Base-by-base conservation (phyloP, 805 yeast genomes). In the Brettanomyces naardenensis region DNA sequence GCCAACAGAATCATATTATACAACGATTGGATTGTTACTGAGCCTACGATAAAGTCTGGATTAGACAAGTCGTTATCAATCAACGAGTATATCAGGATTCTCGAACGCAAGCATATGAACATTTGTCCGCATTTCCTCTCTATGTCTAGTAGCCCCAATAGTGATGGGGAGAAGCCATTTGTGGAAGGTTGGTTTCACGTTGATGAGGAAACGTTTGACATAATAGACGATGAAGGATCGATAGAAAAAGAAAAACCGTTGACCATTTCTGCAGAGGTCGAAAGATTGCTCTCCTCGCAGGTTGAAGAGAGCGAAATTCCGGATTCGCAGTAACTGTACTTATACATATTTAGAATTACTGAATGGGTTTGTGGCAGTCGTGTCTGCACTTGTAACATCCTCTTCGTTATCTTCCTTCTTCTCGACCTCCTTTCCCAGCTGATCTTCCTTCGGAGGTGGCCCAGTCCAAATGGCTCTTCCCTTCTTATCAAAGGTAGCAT, bases 401-500 rank as follows among this genome's bases (percentile, higher is more conserved):
- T 33, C 30, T 4, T 28, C 37, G 7, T 19, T 19, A n/a, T 19
- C 17, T 20, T 41, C 39, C 9, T 32, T 33, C 17, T 32, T 26
- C 13, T 21, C 17, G 23, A 7, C 23, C 13, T 32, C 27, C 19
- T 20, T 26, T 13, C 26, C 25, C 10, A 14, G n/a, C 9, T 28
- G 10, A 6, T 19, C 23, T n/a, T 21, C 35, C 4, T 19, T 26
- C 19, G 83, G 83, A 18, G 81, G 81, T 13, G 61, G 54, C n/a
- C 73, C 78, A 6, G 59, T 53, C 66, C 72, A 72, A 7, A 48
- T 57, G 31, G 75, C 53, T 25, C 64, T 62, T 20, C 75, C 78
- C 47, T 69, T 64, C 19, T 67, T 66, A 43, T 69, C 62, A 40
- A 84, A 75, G 33, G 63, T 57, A 1, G 95, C 75, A 47, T 80